These are phyloP conservation scores for Coniochaeta sp. DNA, from an alignment of 2,329 filamentous ascomycete genomes.

Conservation along the genomic window DNA sequence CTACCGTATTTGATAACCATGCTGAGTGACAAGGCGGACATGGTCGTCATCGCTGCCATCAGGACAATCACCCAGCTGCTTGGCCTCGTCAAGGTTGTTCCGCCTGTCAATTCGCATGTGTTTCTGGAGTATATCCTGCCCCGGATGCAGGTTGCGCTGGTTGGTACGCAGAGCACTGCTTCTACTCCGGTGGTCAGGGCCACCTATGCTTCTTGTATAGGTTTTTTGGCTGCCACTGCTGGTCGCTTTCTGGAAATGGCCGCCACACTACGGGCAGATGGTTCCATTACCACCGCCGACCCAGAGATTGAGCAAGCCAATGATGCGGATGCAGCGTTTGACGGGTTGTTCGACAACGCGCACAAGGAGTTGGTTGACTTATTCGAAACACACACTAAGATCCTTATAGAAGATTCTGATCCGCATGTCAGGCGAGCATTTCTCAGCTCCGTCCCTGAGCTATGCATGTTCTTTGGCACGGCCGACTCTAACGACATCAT, in stretches of 20 bases:
- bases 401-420: conserved; percentile 79
- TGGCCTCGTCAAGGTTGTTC: conserved; percentile 81
- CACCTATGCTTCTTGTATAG: conserved; percentile 88
- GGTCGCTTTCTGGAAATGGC: conserved; percentile 84
- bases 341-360: conserved; percentile 82
- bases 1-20: conserved; percentile 82
- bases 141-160: conserved; percentile 48
- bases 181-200: conserved; percentile 70
- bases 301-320: conserved; percentile 69
- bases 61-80: conserved; percentile 83
- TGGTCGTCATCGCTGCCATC: conserved; percentile 79
- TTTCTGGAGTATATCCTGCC: conserved; percentile 63
- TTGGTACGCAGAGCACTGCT: conserved; percentile 33
- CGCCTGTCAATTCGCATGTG: conserved; percentile 63
- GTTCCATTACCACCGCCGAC: conserved; percentile 68
- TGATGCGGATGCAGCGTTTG: conserved; percentile 62
- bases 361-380: conserved; percentile 72
- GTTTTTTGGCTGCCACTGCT: conserved; percentile 79
- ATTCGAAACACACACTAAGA: conserved; percentile 84
- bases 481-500: conserved; percentile 94
- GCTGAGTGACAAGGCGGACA: conserved; percentile 72
- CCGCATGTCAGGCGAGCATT: conserved; percentile 85
- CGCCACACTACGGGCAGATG: conserved; percentile 77
- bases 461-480: conserved; percentile 93
- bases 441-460: conserved; percentile 78